These are phyloP conservation scores for Erysimum cheiranthoides DNA, from an alignment of 345 rosid species.

Conservation along the genomic window DNA sequence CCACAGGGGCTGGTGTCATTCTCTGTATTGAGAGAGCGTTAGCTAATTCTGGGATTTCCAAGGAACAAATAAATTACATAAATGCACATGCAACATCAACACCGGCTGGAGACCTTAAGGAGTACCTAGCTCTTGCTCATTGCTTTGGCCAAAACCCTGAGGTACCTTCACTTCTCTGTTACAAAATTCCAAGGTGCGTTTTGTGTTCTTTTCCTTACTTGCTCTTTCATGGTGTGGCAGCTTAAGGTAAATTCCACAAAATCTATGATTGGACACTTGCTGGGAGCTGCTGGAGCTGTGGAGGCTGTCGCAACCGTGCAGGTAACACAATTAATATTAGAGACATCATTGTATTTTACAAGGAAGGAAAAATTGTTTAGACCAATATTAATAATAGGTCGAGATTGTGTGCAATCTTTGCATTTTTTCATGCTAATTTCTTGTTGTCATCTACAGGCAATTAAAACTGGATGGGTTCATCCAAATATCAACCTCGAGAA, in stretches of 20 bases:
- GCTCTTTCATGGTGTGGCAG: constrained; percentile 49
- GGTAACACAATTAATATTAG: constrained; percentile 49
- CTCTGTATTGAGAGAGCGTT: constrained; percentile 92
- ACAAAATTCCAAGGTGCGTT: background rate
- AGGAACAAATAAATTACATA: constrained; percentile 77
- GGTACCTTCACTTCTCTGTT: constrained; percentile 48
- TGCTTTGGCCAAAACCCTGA: constrained; percentile 84
- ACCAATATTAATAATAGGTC: background rate
- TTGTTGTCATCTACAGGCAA: constrained; percentile 61
- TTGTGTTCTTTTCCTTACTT: constrained; percentile 30
- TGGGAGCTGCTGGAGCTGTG: constrained; percentile 96
- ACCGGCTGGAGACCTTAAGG: constrained; percentile 85
- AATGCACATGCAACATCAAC: constrained; percentile 98
- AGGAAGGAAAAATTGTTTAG: background rate
- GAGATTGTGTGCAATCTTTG: background rate
- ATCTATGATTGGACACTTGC: constrained; percentile 92
- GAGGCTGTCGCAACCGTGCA: constrained; percentile 90
- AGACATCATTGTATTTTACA: constrained; percentile 8
- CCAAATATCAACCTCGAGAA: constrained; percentile 90
- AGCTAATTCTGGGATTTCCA: constrained; percentile 70
- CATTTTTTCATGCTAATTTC: constrained; percentile 13
- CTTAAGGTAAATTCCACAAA: constrained; percentile 86
- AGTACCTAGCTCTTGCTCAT: constrained; percentile 73
- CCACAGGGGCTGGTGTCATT: constrained; percentile 73
- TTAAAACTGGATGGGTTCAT: constrained; percentile 94